Evolutionary conservation across 83 land plant species (phyloP).

Genomic region (Larix sibirica): DNA sequence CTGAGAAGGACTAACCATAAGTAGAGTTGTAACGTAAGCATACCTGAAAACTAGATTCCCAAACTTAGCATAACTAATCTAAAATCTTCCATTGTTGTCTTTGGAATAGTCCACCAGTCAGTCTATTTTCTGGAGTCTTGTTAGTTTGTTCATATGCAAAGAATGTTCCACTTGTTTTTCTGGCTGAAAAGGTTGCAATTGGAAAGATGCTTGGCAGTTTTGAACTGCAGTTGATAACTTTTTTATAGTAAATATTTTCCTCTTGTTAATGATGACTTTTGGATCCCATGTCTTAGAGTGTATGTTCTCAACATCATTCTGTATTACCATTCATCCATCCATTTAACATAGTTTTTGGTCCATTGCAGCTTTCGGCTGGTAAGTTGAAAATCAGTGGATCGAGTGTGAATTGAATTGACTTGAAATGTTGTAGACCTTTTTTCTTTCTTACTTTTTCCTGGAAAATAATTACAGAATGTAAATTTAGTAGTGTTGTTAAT

Average conservation of each 20-base stretch:
- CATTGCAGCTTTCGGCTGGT: neutral
- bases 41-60: neutral
- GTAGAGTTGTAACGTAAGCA: too few species aligned
- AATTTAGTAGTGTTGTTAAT: neutral
- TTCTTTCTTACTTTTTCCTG: neutral
- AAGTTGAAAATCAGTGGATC: neutral
- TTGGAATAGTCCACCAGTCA: neutral
- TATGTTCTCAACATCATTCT: neutral
- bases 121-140: neutral
- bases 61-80: neutral
- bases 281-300: neutral
- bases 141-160: neutral
- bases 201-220: neutral
- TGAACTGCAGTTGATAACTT: neutral
- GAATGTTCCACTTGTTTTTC: neutral
- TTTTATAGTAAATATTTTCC: neutral
- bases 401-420: neutral
- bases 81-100: neutral
- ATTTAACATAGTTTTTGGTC: neutral
- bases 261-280: neutral
- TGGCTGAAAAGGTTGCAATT: too few species aligned
- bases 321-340: neutral
- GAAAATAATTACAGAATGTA: neutral
- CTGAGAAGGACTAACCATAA: too few species aligned
- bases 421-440: neutral